phyloP scores from a whole-genome alignment of 2,329 filamentous ascomycete species.

The Aspergillus bombycis region DNA sequence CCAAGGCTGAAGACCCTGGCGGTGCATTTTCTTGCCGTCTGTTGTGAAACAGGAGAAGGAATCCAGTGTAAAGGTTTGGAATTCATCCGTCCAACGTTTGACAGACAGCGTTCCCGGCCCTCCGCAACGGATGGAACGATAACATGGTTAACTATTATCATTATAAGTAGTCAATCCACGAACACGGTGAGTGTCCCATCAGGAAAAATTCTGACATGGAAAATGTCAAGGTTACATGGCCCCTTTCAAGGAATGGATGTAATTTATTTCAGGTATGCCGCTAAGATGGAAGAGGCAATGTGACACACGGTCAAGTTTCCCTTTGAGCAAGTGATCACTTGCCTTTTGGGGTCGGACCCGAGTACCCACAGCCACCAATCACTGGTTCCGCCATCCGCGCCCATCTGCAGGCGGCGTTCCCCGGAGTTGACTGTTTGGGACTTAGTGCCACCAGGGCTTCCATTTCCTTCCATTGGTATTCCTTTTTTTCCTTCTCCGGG shows the following conservation, averaged over 20 bases:
- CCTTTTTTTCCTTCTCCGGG: neutral
- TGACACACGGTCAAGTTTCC: slow-evolving; percentile 2
- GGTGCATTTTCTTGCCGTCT: slow-evolving; percentile 1
- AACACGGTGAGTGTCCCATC: neutral
- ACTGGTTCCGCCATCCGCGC: neutral
- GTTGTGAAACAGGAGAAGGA: slow-evolving; percentile 6
- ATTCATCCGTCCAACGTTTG: neutral
- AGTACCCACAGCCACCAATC: neutral
- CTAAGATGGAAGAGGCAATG: slow-evolving; percentile 1
- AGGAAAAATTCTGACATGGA: neutral
- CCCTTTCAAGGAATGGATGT: neutral
- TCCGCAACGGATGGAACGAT: neutral
- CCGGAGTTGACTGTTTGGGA: neutral
- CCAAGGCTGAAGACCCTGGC: slow-evolving; percentile 3
- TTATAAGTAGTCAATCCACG: neutral
- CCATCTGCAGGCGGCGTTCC: neutral
- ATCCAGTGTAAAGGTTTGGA: neutral
- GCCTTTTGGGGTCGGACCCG: neutral
- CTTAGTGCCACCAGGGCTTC: neutral
- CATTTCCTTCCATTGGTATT: neutral
- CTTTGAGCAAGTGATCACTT: slow-evolving; percentile 6
- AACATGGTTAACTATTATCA: neutral
- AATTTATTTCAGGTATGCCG: neutral
- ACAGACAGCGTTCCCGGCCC: neutral
- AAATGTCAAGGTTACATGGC: neutral